A percentile compares a stretch with the other conserved stretches of the same genome.
phyloP scores from a whole-genome alignment of 2,329 filamentous ascomycete species.

The Colletotrichum costaricense region DNA sequence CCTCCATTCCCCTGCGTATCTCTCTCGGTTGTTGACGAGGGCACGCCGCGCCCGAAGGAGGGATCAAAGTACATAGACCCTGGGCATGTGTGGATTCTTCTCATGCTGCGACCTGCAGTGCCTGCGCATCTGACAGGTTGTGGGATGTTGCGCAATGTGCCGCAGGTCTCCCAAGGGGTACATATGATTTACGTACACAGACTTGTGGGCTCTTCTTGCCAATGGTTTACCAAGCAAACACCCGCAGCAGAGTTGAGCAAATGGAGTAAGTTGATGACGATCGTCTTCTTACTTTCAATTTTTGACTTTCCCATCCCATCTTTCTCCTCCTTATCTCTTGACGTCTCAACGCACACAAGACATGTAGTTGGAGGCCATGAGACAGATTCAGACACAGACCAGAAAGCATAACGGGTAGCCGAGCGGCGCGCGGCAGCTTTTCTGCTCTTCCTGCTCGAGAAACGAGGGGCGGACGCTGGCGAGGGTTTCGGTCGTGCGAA shows the following conservation, averaged over 20 bases:
- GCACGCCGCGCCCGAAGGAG: background rate
- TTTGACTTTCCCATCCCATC: background rate
- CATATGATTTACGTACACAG: background rate
- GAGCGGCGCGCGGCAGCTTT: background rate
- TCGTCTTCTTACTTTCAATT: background rate
- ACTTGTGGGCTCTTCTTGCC: slow-evolving; percentile 10
- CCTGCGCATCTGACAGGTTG: slow-evolving; percentile 15
- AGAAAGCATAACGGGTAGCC: background rate
- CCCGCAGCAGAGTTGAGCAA: background rate
- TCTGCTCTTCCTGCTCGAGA: background rate
- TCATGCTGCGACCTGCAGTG: slow-evolving; percentile 1
- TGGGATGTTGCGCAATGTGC: slow-evolving; percentile 16
- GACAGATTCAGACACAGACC: background rate
- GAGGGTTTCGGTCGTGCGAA: background rate
- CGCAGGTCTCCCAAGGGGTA: slow-evolving; percentile 8
- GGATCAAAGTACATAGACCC: background rate
- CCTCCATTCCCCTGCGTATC: background rate
- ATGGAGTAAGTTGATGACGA: slow-evolving; percentile 4
- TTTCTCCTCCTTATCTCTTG: background rate
- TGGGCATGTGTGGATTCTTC: background rate
- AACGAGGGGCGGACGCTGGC: background rate
- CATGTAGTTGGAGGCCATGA: background rate
- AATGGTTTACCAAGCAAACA: slow-evolving; percentile 2
- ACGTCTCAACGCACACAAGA: background rate
- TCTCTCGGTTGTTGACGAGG: background rate